phyloP scores from a whole-genome alignment of 2,329 filamentous ascomycete genomes.

The Apiospora rasikravindrae region DNA sequence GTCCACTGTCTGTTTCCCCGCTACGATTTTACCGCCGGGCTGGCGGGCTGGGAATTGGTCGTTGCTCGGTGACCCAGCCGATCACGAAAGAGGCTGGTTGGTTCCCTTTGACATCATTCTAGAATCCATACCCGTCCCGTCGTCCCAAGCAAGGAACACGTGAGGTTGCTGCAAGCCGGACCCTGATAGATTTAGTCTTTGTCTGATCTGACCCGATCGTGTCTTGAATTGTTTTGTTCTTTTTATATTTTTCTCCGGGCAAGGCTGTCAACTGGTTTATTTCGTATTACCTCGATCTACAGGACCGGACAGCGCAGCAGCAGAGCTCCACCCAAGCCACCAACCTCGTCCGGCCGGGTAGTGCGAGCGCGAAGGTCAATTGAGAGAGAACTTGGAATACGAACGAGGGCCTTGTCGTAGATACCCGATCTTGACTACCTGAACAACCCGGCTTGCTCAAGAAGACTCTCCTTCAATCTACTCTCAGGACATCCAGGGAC shows the following conservation, averaged over 20 bases:
- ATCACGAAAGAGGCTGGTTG: constrained; percentile 1
- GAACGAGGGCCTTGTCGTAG: neutral
- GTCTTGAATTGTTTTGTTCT: neutral
- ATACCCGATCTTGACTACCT: constrained; percentile 2
- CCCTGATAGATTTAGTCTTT: neutral
- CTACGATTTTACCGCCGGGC: neutral
- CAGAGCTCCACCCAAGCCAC: constrained; percentile 2
- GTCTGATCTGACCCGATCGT: neutral
- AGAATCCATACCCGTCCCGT: neutral
- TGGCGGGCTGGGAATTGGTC: neutral
- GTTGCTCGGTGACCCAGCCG: constrained; percentile 15
- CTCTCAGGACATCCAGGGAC: neutral
- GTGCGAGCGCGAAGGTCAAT: neutral
- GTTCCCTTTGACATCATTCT: constrained; percentile 8
- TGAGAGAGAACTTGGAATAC: neutral
- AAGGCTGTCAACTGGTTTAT: neutral
- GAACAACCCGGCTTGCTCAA: neutral
- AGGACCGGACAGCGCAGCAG: neutral
- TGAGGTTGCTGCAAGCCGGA: neutral
- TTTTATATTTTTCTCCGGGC: neutral
- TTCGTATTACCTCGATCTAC: neutral
- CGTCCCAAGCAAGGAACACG: neutral
- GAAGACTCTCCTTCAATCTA: neutral
- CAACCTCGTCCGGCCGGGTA: constrained; percentile 14
- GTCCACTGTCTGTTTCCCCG: neutral